Percentiles rank a stretch among this genome's conserved stretches.
Conservation (phyloP, 2,329 filamentous ascomycete species). For the Magnaporthiopsis incrustans region DNA sequence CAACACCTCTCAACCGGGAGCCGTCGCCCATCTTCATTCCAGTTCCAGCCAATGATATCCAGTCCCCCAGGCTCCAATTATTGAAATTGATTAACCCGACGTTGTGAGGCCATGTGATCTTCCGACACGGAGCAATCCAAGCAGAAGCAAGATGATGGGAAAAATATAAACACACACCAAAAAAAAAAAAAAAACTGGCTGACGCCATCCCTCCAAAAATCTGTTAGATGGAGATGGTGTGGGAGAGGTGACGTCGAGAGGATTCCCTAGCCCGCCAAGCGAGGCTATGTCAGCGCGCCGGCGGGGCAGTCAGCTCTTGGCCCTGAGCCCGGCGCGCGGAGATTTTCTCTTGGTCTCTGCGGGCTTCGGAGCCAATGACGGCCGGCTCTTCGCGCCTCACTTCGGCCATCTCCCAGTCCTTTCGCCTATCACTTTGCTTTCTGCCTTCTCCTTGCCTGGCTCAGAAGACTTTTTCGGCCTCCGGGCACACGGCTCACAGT, state of each 20-base stretch:
- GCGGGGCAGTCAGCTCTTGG: not conserved
- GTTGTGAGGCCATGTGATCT: not conserved
- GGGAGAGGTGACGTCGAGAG: not conserved
- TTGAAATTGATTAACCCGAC: too few relatives aligned
- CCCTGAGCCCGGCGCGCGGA: not conserved
- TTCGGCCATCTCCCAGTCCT: not conserved
- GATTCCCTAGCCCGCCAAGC: not conserved
- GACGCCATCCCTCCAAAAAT: not conserved
- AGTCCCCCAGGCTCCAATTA: too few relatives aligned
- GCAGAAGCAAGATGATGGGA: not conserved
- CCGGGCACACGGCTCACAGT: too few relatives aligned
- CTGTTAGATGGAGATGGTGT: not conserved
- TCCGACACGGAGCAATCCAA: not conserved
- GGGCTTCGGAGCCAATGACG: not conserved
- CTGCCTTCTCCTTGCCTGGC: too few relatives aligned
- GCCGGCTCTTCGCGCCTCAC: not conserved
- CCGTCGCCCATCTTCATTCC: too few relatives aligned
- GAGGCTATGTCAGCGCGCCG: not conserved
- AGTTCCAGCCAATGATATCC: too few relatives aligned
- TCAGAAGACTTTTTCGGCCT: too few relatives aligned
- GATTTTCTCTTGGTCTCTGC: not conserved
- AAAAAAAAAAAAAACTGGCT: not conserved
- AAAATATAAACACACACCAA: not conserved
- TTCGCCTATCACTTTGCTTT: not conserved
- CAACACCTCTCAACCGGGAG: not conserved